phyloP scores from a whole-genome alignment of 2,329 filamentous ascomycete species.

The Botrytis deweyae region DNA sequence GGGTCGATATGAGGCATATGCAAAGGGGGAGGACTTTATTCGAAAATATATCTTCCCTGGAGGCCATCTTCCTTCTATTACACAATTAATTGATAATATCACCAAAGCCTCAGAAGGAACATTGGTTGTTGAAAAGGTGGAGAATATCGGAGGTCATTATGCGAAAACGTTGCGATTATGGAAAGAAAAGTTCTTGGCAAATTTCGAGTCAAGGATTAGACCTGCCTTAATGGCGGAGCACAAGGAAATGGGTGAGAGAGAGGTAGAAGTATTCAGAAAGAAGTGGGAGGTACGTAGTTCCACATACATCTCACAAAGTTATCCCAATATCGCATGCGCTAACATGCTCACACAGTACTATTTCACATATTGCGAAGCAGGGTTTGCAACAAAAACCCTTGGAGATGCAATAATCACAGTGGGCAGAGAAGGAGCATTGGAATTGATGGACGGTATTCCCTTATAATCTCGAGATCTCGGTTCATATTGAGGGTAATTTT shows the following conservation, averaged over 20 bases:
- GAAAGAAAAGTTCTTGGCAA: slow-evolving; percentile 63
- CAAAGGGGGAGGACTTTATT: slow-evolving; percentile 70
- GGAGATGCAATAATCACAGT: slow-evolving; percentile 73
- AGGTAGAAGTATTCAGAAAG: slow-evolving; percentile 64
- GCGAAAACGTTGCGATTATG: slow-evolving; percentile 67
- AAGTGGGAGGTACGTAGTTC: slow-evolving; percentile 63
- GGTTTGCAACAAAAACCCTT: slow-evolving; percentile 68
- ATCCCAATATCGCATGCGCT: slow-evolving; percentile 21
- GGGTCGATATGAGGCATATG: slow-evolving; percentile 63
- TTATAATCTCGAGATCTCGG: slow-evolving; percentile 44
- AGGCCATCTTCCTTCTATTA: slow-evolving; percentile 61
- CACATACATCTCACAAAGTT: neutral
- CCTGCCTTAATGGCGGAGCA: slow-evolving; percentile 60
- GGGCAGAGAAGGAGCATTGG: slow-evolving; percentile 50
- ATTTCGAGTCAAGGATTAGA: slow-evolving; percentile 60
- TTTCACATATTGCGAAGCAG: slow-evolving; percentile 73
- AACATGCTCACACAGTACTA: slow-evolving; percentile 57
- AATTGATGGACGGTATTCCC: slow-evolving; percentile 70
- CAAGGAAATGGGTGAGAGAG: slow-evolving; percentile 57
- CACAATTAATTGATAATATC: slow-evolving; percentile 59
- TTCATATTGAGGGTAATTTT: neutral
- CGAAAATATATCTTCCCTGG: slow-evolving; percentile 76
- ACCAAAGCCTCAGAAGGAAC: slow-evolving; percentile 58
- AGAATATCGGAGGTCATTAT: slow-evolving; percentile 75
- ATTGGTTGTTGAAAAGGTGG: slow-evolving; percentile 64